A percentile compares a stretch with the other conserved stretches of the same genome.
Evolutionary conservation across 768 basidiomycete genomes (phyloP).

Genomic region (Polyporus arcularius): DNA sequence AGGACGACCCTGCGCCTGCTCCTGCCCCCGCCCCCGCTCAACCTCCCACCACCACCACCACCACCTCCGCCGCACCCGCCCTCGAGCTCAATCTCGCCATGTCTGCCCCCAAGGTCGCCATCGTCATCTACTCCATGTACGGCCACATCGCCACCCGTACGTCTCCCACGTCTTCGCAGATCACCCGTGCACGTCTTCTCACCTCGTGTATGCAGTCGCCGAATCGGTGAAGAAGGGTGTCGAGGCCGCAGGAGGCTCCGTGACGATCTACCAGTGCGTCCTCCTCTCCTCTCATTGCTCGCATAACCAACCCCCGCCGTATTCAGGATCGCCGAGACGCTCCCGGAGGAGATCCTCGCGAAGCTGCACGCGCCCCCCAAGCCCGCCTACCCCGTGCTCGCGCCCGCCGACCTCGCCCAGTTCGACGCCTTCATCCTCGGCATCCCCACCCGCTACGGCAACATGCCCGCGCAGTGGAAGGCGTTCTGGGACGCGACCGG

Average conservation of each 20-base stretch:
- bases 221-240: slow-evolving; percentile 47
- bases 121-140: slow-evolving; percentile 75
- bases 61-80: slow-evolving; percentile 7
- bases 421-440: slow-evolving; percentile 82
- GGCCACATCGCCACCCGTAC: slow-evolving; percentile 71
- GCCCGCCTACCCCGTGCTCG: slow-evolving; percentile 70
- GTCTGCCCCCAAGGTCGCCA: slow-evolving; percentile 57
- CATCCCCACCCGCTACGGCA: slow-evolving; percentile 80
- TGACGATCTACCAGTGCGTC: slow-evolving; percentile 43
- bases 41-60: slow-evolving; percentile 1
- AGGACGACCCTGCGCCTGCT: neutral
- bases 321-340: slow-evolving; percentile 67
- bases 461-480: slow-evolving; percentile 82
- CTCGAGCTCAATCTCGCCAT: slow-evolving; percentile 4
- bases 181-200: neutral
- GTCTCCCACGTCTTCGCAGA: slow-evolving; percentile 25
- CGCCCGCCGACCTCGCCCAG: slow-evolving; percentile 50
- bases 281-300: too few relatives aligned
- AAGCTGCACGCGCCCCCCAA: slow-evolving; percentile 76
- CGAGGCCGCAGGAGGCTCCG: slow-evolving; percentile 43
- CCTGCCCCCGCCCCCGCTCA: neutral
- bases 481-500: slow-evolving; percentile 82
- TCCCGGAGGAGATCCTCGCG: slow-evolving; percentile 62
- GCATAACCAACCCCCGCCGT: too few relatives aligned
- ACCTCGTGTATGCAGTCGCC: slow-evolving; percentile 51